Base-by-base conservation (phyloP, 192 early-diverging fungal genomes). In the Coemansia sp. region DNA sequence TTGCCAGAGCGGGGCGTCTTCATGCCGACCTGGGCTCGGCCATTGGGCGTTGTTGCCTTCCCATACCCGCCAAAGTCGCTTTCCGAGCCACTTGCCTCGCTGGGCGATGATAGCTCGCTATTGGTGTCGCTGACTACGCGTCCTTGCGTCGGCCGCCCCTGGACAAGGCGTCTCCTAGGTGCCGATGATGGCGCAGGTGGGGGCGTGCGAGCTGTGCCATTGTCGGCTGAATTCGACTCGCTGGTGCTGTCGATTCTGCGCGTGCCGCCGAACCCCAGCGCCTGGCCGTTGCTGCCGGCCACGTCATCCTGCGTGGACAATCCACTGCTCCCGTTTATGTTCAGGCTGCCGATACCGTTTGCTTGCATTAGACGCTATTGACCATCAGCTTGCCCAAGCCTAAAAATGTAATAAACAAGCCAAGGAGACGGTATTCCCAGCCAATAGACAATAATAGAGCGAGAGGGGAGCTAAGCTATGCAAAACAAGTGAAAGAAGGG, bases 61-160 rank as follows among this genome's bases (percentile, higher is more conserved):
- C 60, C 62, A 37, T 76, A 82, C 12, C 23, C 70, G 55, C 73
- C 73, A 73, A 76, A 82, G 31, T 72, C 74, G 58, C 79, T 73
- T 50, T 70, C 73, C 7, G 66, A 71, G 3, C 52, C 67, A 37
- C 34, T 58, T 33, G 18, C 53, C 56, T 48, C 66, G 64, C 41
- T 58, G 18, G 53, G 66, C 3, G 79, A 82, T 2, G 79, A 67
- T 26, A 72, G 48, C 11, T 82, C 79, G 70, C 79, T 82, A 60
- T 76, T 73, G 34, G 79, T 76, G 35, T 82, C 79, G 73, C 79
- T 82, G 42, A 82, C 71, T 3, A 75, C 74, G 64, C 79, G 73
- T 10, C 52, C 70, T 23, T 82, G 79, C 14, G 67, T 56, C 16
- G 79, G 73, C 1, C 73, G 66, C 28, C 73, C 73, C 52, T 63